Conservation (phyloP, 495 filamentous ascomycete species). For the Durotheca rogersii region DNA sequence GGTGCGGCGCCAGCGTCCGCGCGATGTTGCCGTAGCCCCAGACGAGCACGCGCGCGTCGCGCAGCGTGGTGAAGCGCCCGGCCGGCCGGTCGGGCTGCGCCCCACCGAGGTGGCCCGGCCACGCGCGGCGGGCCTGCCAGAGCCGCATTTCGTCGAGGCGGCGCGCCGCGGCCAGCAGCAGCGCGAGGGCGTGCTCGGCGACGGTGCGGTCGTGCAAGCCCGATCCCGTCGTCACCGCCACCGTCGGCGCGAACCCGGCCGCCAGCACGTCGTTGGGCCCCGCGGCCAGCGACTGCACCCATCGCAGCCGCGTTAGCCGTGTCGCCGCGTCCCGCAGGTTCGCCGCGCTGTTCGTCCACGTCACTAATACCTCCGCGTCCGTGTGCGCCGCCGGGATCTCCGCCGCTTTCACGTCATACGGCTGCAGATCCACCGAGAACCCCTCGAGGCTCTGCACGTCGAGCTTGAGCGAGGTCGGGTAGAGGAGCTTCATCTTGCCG, state of each 20-base stretch:
- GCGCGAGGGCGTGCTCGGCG: constrained; percentile 57
- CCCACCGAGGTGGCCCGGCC: constrained; percentile 59
- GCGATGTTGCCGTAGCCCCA: constrained; percentile 88
- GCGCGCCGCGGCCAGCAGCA: constrained; percentile 53
- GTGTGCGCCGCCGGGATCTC: constrained; percentile 51
- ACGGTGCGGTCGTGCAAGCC: constrained; percentile 62
- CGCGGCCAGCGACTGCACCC: constrained; percentile 63
- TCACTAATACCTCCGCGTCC: constrained; percentile 58
- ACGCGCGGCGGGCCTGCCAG: constrained; percentile 49
- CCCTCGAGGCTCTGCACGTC: constrained; percentile 51
- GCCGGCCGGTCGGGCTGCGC: constrained; percentile 52
- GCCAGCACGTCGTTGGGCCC: constrained; percentile 61
- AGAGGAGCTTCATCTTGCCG: constrained; percentile 59
- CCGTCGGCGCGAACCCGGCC: constrained; percentile 51
- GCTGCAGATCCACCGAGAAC: constrained; percentile 52
- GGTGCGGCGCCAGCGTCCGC: constrained; percentile 68
- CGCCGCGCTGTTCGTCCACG: constrained; percentile 54
- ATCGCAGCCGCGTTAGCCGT: constrained; percentile 52
- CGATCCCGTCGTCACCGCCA: constrained; percentile 56
- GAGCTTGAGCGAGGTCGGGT: constrained; percentile 58
- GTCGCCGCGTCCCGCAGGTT: constrained; percentile 55
- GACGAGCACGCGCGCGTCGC: constrained; percentile 55
- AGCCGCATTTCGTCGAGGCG: constrained; percentile 61
- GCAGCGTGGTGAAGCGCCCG: constrained; percentile 54
- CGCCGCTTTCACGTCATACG: constrained; percentile 55